A percentile compares a stretch with the other conserved stretches of the same genome.
These are phyloP conservation scores for Rhizoclosmatium globosum DNA, from an alignment of 192 early-diverging fungal genomes.

Conservation along the genomic window DNA sequence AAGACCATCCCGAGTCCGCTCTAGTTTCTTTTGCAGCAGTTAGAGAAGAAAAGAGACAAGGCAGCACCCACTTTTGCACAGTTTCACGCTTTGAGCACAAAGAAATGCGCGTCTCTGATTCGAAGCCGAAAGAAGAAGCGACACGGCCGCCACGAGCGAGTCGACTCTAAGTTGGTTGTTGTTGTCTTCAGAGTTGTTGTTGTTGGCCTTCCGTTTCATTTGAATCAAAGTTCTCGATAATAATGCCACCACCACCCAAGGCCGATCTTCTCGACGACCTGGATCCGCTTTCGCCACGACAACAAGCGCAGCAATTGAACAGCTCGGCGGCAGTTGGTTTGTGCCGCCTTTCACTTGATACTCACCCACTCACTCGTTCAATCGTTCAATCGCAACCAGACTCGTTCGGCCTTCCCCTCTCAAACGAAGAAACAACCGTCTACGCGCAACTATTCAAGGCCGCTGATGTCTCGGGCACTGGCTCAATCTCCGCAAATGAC, in stretches of 20 bases:
- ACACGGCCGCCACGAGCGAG: neutral
- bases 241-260: too few species aligned
- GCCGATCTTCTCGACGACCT: neutral
- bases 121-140: slow-evolving; percentile 1
- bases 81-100: neutral
- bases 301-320: neutral
- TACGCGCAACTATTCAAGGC: slow-evolving; percentile 43
- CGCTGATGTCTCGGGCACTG: slow-evolving; percentile 39
- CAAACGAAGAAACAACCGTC: slow-evolving; percentile 38
- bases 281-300: neutral
- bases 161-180: neutral
- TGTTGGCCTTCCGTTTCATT: neutral
- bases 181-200: neutral
- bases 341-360: neutral
- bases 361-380: slow-evolving; percentile 14
- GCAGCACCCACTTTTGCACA: neutral
- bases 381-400: slow-evolving; percentile 20
- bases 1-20: slow-evolving; percentile 15
- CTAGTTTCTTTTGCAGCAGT: neutral
- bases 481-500: slow-evolving; percentile 36
- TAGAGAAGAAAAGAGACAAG: neutral
- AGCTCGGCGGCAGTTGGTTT: neutral
- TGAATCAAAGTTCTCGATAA: neutral
- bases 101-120: neutral
- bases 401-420: slow-evolving; percentile 22